Evolutionary conservation across 2,329 filamentous ascomycete species (phyloP).

Genomic region (Ceratocystis papillata): DNA sequence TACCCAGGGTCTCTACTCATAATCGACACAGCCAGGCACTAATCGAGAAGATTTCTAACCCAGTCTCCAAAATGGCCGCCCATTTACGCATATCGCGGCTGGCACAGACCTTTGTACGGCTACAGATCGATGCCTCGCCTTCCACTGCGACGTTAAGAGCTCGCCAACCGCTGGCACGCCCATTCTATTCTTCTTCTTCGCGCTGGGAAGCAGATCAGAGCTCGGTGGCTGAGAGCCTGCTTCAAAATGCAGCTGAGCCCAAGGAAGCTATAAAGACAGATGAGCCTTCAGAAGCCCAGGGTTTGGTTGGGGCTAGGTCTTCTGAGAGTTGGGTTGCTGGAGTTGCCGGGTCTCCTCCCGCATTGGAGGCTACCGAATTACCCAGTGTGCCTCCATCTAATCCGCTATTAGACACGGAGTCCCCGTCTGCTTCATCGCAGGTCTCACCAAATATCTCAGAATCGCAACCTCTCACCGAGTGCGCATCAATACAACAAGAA

Average conservation of each 20-base stretch:
- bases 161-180: slow-evolving; percentile 6
- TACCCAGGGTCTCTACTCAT: no score
- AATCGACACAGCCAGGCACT: no score
- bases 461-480: background rate
- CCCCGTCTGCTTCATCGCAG: background rate
- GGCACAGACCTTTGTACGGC: slow-evolving; percentile 15
- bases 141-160: background rate
- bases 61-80: slow-evolving; percentile 6
- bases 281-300: background rate
- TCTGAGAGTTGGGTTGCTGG: background rate
- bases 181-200: slow-evolving; percentile 11
- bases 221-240: background rate
- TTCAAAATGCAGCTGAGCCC: background rate
- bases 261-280: background rate
- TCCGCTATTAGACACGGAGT: background rate
- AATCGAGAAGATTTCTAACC: no score
- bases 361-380: background rate
- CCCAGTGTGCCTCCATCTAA: background rate
- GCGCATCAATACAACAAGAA: background rate
- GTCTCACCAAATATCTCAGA: background rate
- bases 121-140: background rate
- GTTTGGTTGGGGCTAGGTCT: background rate
- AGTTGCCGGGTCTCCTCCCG: background rate
- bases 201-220: background rate
- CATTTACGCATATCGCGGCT: slow-evolving; percentile 15